These are phyloP conservation scores for Cicer bijugum DNA, from an alignment of 306 rosid genomes.

Conservation along the genomic window DNA sequence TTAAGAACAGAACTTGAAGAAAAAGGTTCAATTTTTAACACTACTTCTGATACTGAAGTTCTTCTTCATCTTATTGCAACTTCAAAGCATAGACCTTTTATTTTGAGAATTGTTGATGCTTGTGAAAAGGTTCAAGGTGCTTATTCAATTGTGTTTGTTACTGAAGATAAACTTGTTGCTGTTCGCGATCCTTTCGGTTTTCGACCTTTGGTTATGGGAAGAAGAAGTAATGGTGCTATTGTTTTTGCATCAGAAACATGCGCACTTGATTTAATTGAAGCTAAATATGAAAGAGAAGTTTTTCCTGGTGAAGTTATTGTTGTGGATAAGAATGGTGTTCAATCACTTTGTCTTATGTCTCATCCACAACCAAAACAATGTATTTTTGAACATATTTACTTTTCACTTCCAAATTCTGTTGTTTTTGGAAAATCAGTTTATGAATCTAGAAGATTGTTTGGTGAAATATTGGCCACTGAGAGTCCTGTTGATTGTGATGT, in stretches of 20 bases:
- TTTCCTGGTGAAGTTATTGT: constrained; percentile 86
- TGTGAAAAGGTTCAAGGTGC: constrained; percentile 90
- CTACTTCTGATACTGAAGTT: constrained; percentile 89
- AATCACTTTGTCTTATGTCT: constrained; percentile 79
- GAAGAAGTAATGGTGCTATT: constrained; percentile 87
- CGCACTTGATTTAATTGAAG: constrained; percentile 95
- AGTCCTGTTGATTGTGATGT: constrained; percentile 91
- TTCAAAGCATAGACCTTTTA: constrained; percentile 72
- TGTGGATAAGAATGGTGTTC: constrained; percentile 77
- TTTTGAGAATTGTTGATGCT: constrained; percentile 77
- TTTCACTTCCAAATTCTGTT: constrained; percentile 79
- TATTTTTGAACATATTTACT: constrained; percentile 91
- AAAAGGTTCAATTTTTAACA: constrained; percentile 81
- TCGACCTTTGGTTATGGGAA: constrained; percentile 91
- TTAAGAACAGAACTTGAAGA: constrained; percentile 76
- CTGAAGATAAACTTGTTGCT: constrained; percentile 82
- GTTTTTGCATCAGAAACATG: constrained; percentile 97
- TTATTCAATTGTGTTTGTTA: constrained; percentile 69
- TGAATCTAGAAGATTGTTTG: constrained; percentile 74
- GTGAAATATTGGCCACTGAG: constrained; percentile 84
- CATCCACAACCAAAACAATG: constrained; percentile 87
- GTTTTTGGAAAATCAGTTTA: constrained; percentile 87
- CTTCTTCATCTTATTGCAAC: constrained; percentile 91
- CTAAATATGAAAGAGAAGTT: constrained; percentile 87
- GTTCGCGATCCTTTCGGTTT: constrained; percentile 85